A percentile compares a stretch with the other conserved stretches of the same genome.
phyloP scores from a whole-genome alignment of 306 rosid species.

The Bauhinia variegata region DNA sequence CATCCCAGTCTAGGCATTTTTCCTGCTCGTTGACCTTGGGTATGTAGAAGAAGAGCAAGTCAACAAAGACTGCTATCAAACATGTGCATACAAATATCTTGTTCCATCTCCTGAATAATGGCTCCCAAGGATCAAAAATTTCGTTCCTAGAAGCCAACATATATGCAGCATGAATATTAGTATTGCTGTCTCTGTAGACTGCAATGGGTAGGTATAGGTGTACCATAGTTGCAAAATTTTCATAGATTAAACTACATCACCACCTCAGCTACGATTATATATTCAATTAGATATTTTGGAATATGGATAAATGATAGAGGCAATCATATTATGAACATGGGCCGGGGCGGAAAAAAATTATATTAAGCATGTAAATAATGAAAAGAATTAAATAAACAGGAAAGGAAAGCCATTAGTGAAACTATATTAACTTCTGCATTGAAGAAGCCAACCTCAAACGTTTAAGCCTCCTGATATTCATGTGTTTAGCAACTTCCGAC shows the following conservation, averaged over 20 bases:
- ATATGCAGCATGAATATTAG: background rate
- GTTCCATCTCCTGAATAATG: conserved; percentile 56
- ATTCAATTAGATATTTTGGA: too few species aligned
- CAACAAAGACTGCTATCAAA: conserved; percentile 55
- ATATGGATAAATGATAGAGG: background rate
- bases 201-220: too few species aligned
- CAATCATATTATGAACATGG: background rate
- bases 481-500: too few species aligned
- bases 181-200: too few species aligned
- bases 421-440: too few species aligned
- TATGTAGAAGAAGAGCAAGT: conserved; percentile 58
- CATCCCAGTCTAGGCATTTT: conserved; percentile 38
- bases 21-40: too few species aligned
- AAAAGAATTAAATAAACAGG: background rate
- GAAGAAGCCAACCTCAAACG: too few species aligned
- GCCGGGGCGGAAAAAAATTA: background rate
- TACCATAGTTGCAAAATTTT: too few species aligned
- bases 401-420: background rate
- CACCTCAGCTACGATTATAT: too few species aligned
- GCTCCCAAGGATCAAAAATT: conserved; percentile 54
- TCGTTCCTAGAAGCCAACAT: too few species aligned
- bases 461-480: too few species aligned
- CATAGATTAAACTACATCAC: too few species aligned
- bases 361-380: background rate
- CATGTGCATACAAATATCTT: conserved; percentile 56